phyloP scores from a whole-genome alignment of 2,329 filamentous ascomycete species.

The Karstenula rhodostoma region DNA sequence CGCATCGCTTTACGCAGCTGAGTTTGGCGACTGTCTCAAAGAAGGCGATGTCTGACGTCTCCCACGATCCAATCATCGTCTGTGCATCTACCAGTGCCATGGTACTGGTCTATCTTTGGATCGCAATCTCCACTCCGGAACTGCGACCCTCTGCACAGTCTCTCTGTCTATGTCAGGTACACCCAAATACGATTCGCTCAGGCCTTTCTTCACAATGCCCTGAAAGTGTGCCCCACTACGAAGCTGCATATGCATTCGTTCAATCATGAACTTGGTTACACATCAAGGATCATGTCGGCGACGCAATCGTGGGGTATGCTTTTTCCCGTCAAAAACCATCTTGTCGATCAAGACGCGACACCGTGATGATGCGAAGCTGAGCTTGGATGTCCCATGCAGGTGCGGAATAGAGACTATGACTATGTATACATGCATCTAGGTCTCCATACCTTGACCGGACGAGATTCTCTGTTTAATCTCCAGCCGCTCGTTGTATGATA shows the following conservation, averaged over 20 bases:
- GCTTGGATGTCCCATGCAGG: background rate
- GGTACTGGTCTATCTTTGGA: background rate
- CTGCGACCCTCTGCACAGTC: background rate
- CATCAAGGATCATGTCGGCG: background rate
- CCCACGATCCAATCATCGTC: background rate
- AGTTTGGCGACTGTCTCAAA: too few species aligned
- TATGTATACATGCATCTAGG: background rate
- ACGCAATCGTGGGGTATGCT: background rate
- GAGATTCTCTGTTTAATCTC: too few species aligned
- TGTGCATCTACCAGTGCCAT: background rate
- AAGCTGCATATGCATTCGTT: too few species aligned
- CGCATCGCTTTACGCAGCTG: background rate
- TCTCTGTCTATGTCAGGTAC: too few species aligned
- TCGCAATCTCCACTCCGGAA: background rate
- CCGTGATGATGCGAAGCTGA: background rate
- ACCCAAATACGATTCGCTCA: too few species aligned
- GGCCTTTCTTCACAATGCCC: too few species aligned
- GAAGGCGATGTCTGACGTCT: background rate
- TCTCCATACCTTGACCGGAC: too few species aligned
- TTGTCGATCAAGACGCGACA: background rate
- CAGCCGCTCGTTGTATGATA: too few species aligned
- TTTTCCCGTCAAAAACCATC: background rate
- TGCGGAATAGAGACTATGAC: background rate
- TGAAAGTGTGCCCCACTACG: too few species aligned
- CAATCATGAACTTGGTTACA: too few species aligned